Evolutionary conservation across 805 yeast species (phyloP), one percentile per base, ranked within the genome.

Genomic region (Lachancea dasiensis): DNA sequence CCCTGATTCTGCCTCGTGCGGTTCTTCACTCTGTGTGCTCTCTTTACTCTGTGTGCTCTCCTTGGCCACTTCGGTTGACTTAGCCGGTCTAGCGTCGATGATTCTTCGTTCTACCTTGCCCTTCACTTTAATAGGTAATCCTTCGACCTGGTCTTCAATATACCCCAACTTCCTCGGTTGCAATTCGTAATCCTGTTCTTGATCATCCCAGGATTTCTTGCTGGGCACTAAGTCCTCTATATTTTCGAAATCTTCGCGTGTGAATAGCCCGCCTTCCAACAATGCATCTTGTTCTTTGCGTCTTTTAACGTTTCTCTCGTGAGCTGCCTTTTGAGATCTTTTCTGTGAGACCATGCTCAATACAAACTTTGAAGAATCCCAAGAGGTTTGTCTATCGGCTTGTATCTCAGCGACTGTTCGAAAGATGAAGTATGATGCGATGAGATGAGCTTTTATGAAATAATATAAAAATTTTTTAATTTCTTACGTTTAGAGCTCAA

Each of bases 121-220:
- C 45, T 77, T 85, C 11, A 70, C 68, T 51, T 81, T 83, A 38
- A 89, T 84, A 1, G 97, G 97, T 39, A 90, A 68, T 8, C 82
- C 80, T 54, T 84, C 95, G 4, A 72, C 69, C 34, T 59, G 36
- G 15, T 54, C 64, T 3, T 66, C 69, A 5, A 67, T 70, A 8
- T 61, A 63, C 9, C 66, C 60, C 46, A 77, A 61, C 3, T 59
- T 51, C 58, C 97, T 72, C 1, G 96, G 95, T 39, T 56, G 63
- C 47, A 69, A 61, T 56, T 89, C 97, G 50, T 86, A 87, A 39
- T 77, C 89, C 51, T 79, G 84, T 50, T 85, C 94, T 41, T 74
- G 80, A 40, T 81, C 72, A n/a, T 79, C 86, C 81, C 80, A 77
- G 40, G 70, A 65, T 11, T 45, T 45, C 35, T 14, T 33, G 11